Conservation (phyloP, 352 stramenopile species). For the Phytophthora melonis region DNA sequence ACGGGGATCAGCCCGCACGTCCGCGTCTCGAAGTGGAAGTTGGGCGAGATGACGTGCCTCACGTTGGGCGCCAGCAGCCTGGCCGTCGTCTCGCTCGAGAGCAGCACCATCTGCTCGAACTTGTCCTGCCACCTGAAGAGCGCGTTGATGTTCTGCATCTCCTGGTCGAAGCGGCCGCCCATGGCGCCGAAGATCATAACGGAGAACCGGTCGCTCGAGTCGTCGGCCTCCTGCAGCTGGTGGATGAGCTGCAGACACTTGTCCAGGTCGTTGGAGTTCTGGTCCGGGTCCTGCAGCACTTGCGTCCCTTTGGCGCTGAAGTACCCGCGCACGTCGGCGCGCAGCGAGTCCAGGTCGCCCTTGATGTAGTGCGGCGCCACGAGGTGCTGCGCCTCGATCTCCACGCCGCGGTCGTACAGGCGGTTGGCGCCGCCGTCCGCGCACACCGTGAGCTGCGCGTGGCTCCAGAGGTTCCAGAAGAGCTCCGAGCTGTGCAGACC, state of each 20-base stretch:
- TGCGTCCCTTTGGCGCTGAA: constrained; percentile 75
- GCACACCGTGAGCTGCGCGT: constrained; percentile 83
- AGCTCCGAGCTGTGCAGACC: constrained; percentile 43
- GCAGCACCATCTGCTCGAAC: constrained; percentile 88
- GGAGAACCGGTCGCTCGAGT: constrained; percentile 48
- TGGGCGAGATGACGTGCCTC: constrained; percentile 79
- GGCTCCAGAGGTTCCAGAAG: constrained; percentile 80
- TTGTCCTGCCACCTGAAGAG: constrained; percentile 89
- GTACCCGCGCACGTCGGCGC: constrained; percentile 84
- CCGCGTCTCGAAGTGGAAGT: constrained; percentile 91
- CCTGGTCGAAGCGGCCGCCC: constrained; percentile 97
- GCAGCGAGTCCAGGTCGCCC: constrained; percentile 96
- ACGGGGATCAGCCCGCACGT: constrained; percentile 96
- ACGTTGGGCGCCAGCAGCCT: constrained; percentile 76
- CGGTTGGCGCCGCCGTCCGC: constrained; percentile 97
- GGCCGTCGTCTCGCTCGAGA: constrained; percentile 92
- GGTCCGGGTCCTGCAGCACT: constrained; percentile 84
- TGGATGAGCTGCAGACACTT: constrained; percentile 84
- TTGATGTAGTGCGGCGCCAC: constrained; percentile 93
- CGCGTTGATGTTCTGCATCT: constrained; percentile 96
- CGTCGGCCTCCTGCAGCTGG: constrained; percentile 36
- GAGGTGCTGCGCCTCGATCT: constrained; percentile 47
- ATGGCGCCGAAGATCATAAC: constrained; percentile 95
- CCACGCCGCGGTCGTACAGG: constrained; percentile 82
- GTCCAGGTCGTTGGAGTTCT: constrained; percentile 97